Evolutionary conservation across 805 yeast genomes (phyloP).

Genomic region (Suhomyces tanzawaensis): DNA sequence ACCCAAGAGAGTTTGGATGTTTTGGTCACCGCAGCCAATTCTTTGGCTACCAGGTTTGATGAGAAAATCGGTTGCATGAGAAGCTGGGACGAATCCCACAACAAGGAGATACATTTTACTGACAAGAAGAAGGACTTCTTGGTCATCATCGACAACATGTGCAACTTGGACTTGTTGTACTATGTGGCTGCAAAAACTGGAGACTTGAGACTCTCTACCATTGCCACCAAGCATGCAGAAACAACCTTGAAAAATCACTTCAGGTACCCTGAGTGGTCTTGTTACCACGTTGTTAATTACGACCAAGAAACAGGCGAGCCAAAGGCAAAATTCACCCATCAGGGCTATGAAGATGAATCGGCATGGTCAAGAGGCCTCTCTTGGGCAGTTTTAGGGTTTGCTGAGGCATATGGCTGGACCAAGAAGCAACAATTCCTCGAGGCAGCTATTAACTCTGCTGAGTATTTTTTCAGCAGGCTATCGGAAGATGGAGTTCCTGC

Average conservation of each 20-base stretch:
- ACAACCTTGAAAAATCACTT: conserved; percentile 23
- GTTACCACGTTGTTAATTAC: conserved; percentile 24
- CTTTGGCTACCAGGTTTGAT: conserved; percentile 22
- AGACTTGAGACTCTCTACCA: conserved; percentile 19
- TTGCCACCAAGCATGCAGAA: conserved; percentile 30
- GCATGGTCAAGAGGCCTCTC: conserved; percentile 33
- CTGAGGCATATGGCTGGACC: conserved; percentile 23
- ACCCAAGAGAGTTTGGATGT: conserved; percentile 14
- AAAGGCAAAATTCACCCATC: conserved; percentile 23
- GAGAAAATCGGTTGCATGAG: conserved; percentile 20
- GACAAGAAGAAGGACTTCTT: conserved; percentile 18
- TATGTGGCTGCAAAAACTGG: conserved; percentile 24
- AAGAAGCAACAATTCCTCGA: conserved; percentile 21
- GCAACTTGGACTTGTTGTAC: conserved; percentile 24
- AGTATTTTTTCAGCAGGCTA: conserved; percentile 20
- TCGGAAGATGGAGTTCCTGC: conserved; percentile 23
- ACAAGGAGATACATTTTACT: conserved; percentile 14
- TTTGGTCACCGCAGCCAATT: conserved; percentile 23
- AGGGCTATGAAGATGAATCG: conserved; percentile 25
- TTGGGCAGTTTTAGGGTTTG: conserved; percentile 29
- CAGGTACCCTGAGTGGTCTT: conserved; percentile 19
- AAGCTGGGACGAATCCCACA: conserved; percentile 23
- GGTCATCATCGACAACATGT: conserved; percentile 26
- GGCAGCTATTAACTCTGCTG: conserved; percentile 20
- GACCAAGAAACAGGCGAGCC: conserved; percentile 18